Base-by-base conservation (phyloP, 805 yeast genomes). In the Pichia californica region DNA sequence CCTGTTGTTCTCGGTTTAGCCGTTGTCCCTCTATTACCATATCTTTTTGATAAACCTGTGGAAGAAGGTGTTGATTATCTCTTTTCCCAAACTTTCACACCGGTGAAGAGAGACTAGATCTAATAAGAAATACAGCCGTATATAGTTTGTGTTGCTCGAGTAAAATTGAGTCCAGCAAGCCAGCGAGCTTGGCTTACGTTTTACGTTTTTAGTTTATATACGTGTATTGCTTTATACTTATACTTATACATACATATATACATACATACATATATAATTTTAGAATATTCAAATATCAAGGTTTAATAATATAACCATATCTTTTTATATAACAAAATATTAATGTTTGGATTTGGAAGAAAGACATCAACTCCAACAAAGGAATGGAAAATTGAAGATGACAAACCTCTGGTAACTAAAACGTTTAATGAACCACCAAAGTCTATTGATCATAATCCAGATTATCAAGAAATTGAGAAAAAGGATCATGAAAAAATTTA, bases 1-100 rank as follows among this genome's bases (percentile, higher is more conserved):
- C 94, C 95, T 1, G 89, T 84, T 25, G 85, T 72, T n/a, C 50
- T 82, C 20, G 95, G 95, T 34, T 67, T 85, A 52, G 79, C 83
- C 1, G 74, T 83, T 28, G 93, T 85, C 29, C 95, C 95, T 1
- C 63, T 79, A 25, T 67, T 85, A 49, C 95, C 95, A 3, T 83
- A 79, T 55, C 55, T 84, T 52, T 85, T 85, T 52, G 95, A 85
- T 61, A 85, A 83, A 61, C 94, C 94, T 1, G 87, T 83, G 23
- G 95, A 86, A 58, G 68, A 73, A 26, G 79, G 77, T 0, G 68
- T 84, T 25, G 91, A 81, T 51, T 73, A 64, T 55, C 65, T 72
- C 1, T 84, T 84, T 59, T 83, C 70, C 31, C 62, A 15, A 7
- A 11, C 26, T 5, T 35, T 41, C 8, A 10, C 34, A n/a, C 18